Evolutionary conservation across 805 yeast species (phyloP).

Genomic region (Barnettozyma botsteinii): DNA sequence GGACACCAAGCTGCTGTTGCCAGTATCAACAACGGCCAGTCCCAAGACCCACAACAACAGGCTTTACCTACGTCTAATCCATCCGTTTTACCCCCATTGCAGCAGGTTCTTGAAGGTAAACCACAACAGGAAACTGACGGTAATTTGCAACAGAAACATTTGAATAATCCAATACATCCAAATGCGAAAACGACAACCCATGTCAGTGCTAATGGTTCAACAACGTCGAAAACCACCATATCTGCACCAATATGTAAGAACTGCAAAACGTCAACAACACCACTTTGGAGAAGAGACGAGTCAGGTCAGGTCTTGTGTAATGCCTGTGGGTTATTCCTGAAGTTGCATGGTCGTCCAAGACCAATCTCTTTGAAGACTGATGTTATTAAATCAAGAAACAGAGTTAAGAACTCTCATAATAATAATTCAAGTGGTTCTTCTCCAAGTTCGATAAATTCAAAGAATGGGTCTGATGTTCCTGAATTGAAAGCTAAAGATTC

Average conservation of each 20-base stretch:
- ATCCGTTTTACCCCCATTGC: neutral
- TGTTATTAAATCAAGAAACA: constrained; percentile 84
- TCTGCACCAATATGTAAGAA: constrained; percentile 76
- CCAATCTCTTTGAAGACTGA: constrained; percentile 90
- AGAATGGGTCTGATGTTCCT: constrained; percentile 19
- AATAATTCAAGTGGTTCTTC: constrained; percentile 2
- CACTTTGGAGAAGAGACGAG: constrained; percentile 93
- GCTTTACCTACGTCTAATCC: neutral
- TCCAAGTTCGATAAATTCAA: constrained; percentile 8
- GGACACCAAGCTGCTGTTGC: constrained; percentile 3
- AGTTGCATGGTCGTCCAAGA: constrained; percentile 87
- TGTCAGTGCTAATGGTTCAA: constrained; percentile 51
- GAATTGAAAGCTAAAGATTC: constrained; percentile 19
- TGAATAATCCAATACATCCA: constrained; percentile 31
- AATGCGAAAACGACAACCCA: constrained; percentile 55
- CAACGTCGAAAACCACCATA: constrained; percentile 59
- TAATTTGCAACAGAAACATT: neutral
- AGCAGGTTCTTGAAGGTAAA: neutral
- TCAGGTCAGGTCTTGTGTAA: constrained; percentile 86
- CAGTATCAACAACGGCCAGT: neutral
- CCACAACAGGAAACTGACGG: neutral
- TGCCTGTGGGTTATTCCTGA: constrained; percentile 87
- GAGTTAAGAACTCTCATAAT: constrained; percentile 51
- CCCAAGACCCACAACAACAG: neutral
- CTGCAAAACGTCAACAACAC: constrained; percentile 89